phyloP scores from a whole-genome alignment of 2,329 filamentous ascomycete species.

The Ceratocystis harringtonii region DNA sequence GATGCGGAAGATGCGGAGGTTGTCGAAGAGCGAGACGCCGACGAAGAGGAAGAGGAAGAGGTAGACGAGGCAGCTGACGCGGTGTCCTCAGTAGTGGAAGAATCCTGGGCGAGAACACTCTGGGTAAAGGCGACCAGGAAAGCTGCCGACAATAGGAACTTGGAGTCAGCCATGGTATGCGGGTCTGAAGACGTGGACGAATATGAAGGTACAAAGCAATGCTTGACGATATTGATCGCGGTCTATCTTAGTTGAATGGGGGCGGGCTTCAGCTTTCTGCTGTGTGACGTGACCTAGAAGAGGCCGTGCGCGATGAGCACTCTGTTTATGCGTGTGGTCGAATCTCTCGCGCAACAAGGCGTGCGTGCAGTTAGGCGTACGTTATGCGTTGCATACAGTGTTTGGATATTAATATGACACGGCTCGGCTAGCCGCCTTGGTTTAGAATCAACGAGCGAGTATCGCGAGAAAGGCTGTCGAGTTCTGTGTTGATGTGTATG shows the following conservation, averaged over 20 bases:
- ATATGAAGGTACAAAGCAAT: not conserved
- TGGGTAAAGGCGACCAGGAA: slow-evolving; percentile 18
- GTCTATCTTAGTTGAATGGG: not conserved
- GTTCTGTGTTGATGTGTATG: not conserved
- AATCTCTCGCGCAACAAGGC: not conserved
- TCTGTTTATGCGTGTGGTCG: not conserved
- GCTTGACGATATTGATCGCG: not conserved
- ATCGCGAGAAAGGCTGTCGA: too few species aligned
- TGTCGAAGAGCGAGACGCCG: not conserved
- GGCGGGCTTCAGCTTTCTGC: not conserved
- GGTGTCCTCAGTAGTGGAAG: not conserved
- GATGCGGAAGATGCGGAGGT: not conserved
- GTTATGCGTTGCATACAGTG: too few species aligned
- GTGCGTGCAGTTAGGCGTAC: not conserved
- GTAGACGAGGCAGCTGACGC: slow-evolving; percentile 1
- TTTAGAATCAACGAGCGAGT: too few species aligned
- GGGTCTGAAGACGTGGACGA: not conserved
- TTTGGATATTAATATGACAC: too few species aligned
- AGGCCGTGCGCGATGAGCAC: not conserved
- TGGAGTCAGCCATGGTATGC: slow-evolving; percentile 13
- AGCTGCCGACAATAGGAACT: slow-evolving; percentile 16
- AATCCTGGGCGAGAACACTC: slow-evolving; percentile 10
- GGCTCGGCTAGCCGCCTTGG: too few species aligned
- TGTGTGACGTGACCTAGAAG: not conserved
- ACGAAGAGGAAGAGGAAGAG: slow-evolving; percentile 6